phyloP scores from a whole-genome alignment of 1,284 basidiomycete species.

The Microbotryomycetes sp. region DNA sequence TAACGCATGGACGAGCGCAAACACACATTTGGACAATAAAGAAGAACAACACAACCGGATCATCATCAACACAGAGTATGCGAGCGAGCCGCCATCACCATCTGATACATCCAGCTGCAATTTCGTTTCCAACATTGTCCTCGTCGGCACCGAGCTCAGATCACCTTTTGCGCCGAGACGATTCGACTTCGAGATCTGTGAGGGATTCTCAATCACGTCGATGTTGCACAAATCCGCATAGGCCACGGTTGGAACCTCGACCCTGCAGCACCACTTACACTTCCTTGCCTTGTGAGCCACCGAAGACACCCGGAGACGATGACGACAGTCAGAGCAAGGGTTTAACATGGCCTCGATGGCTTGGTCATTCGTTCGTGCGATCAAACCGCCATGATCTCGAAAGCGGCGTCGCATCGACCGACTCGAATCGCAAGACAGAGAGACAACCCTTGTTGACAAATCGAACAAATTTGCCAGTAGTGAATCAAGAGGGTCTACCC shows the following conservation, averaged over 20 bases:
- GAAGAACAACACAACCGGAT: too few species aligned
- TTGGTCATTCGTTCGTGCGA: background rate
- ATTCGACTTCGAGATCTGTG: background rate
- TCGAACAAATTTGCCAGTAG: background rate
- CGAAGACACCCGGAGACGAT: background rate
- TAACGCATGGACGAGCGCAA: too few species aligned
- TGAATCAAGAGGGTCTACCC: background rate
- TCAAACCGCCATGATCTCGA: background rate
- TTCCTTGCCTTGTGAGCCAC: background rate
- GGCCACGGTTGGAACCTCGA: background rate
- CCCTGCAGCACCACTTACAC: background rate
- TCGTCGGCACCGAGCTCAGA: background rate
- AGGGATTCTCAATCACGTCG: background rate
- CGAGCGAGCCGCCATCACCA: background rate
- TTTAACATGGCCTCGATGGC: background rate
- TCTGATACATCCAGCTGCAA: background rate
- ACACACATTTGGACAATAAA: too few species aligned
- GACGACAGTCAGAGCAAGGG: background rate
- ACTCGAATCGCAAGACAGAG: background rate
- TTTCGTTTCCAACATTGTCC: constrained; percentile 3
- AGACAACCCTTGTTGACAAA: background rate
- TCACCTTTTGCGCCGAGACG: too few species aligned
- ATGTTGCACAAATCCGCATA: background rate
- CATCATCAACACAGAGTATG: background rate
- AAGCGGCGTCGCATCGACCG: background rate